Evolutionary conservation across 208 protist species (phyloP).

Genomic region (Crithidia brevicula): DNA sequence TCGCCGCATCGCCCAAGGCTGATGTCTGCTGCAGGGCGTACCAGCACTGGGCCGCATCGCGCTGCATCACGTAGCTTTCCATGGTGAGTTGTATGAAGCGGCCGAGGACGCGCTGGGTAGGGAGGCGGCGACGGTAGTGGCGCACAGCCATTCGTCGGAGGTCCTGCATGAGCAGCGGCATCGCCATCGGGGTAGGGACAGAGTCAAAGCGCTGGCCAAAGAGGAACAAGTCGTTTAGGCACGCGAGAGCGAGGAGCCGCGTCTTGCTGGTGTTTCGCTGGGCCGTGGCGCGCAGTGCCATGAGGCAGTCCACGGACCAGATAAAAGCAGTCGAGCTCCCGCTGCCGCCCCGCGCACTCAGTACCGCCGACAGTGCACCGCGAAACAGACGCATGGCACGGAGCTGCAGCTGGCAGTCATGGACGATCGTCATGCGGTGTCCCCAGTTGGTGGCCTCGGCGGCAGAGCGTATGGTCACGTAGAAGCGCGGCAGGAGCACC

Average conservation of each 20-base stretch:
- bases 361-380: conserved; percentile 44
- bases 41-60: conserved; percentile 70
- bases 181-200: conserved; percentile 27
- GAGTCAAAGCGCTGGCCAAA: conserved; percentile 42
- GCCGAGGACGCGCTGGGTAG: conserved; percentile 34
- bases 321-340: conserved; percentile 10
- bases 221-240: conserved; percentile 76
- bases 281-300: conserved; percentile 42
- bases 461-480: conserved; percentile 66
- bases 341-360: conserved; percentile 14
- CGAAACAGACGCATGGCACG: conserved; percentile 69
- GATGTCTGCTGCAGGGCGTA: conserved; percentile 2
- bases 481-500: conserved; percentile 63
- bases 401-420: conserved; percentile 60
- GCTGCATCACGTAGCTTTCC: conserved; percentile 75
- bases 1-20: not conserved
- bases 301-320: conserved; percentile 57
- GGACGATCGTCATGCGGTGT: conserved; percentile 80
- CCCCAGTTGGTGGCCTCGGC: conserved; percentile 75
- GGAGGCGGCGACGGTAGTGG: conserved; percentile 50
- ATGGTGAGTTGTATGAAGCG: conserved; percentile 79
- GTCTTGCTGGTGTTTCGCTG: conserved; percentile 71
- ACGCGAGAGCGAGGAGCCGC: conserved; percentile 74
- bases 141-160: conserved; percentile 73
- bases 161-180: conserved; percentile 38